Evolutionary conservation across 768 basidiomycete genomes (phyloP), one percentile per base, ranked within the genome.

Genomic region (Kwoniella mangroviensis): DNA sequence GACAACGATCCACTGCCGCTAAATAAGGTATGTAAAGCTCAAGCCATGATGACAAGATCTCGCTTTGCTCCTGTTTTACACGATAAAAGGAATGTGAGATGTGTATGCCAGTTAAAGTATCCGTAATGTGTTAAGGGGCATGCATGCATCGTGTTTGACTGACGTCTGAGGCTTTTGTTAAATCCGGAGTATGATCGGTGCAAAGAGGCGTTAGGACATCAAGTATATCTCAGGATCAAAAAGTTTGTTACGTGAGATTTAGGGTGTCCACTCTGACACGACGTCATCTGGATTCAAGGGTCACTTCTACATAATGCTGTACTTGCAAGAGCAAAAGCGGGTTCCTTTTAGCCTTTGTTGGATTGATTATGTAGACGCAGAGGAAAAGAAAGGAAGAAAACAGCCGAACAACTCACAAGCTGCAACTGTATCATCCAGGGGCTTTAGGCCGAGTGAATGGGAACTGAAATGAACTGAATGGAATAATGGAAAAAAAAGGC

Each of bases 141-240:
- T 49, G 12, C 34, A 6, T 34, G 34, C 9, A 34, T 34, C 34
- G 34, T 49, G 45, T 54, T 54, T 12, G 2, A 54, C 21, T 60
- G 58, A 60, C 58, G 58, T 60, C 4, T 60, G 58, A 60, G 58
- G 58, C 58, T 41, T 42, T 54, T 12, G 15, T 54, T n/a, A 54
- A 28, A 22, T 41, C 15, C 58, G 58, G 58, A 60, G 41, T 41
- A 60, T 60, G 58, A 60, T 60, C 58, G 58, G 58, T 41, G 19
- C 19, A 57, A 57, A 28, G 11, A n/a, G 24, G n/a, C 53, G 45
- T 6, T n/a, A 11, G 11, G 21, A 54, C 15, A 54, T 21, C 21
- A 4, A 54, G 53, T 11, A 24, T 54, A 24, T 54, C 21, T 54
- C 24, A n/a, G n/a, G 53, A 24, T n/a, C 6, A 21, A 21, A 24